Base-by-base conservation (phyloP, 208 protist species). In the Crithidia expoeki region DNA sequence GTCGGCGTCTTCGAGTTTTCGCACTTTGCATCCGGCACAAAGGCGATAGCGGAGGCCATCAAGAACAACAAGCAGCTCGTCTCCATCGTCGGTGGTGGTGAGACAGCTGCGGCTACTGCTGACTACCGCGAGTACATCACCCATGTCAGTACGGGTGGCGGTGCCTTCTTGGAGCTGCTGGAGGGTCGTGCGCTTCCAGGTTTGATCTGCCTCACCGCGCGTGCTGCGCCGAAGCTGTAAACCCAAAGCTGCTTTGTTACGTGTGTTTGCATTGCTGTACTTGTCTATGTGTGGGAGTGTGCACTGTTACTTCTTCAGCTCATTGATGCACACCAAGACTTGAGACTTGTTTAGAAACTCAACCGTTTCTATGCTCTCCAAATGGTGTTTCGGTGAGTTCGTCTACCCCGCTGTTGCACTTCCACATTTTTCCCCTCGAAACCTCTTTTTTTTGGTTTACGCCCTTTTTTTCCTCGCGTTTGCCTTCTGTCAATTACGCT, bases 61-160 rank as follows among this genome's bases (percentile, higher is more conserved):
- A 82, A 85, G 58, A 62, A 32, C 2, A 93, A 93, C 61, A 84
- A 83, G 33, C 63, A 94, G 12, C 69, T 94, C 21, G 83, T 98
- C 30, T 95, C 92, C 44, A 99, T 99, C 55, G 88, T 96, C 27
- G 97, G 98, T 68, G 99, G 99, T 72, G 99, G 99, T 76, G 99
- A 99, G 76, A 99, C 98, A 34, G 98, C 97, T 9, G 98, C 98
- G 0, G 92, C 92, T 19, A 94, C 92, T 16, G 88, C 98, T 72
- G 79, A 68, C 33, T 96, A 93, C 71, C 77, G 83, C 40, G 77
- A 88, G 23, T 89, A 76, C 74, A 96, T 99, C 49, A 96, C 88
- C 34, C 98, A 99, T 81, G 94, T 99, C n/a, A 98, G 87, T 60
- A 99, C 99, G 64, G 99, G 99, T 72, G 99, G 99, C 76, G 99